Evolutionary conservation across 371 early-diverging fungal genomes (phyloP), one percentile per base, ranked within the genome.

Genomic region (Zopfochytrium polystomum): DNA sequence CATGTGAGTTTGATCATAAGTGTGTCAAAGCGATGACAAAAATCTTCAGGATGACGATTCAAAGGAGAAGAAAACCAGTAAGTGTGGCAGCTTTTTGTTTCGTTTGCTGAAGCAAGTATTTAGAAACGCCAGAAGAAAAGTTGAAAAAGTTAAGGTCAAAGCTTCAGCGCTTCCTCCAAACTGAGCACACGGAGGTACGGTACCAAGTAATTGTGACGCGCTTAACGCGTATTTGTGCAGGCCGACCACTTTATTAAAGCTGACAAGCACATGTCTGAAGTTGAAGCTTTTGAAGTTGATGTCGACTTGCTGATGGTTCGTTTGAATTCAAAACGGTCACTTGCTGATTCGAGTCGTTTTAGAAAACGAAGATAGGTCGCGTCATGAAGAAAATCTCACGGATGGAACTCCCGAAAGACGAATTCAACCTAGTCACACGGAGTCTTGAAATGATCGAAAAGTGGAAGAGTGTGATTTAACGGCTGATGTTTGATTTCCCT

Each of bases 331-430:
- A n/a, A n/a, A n/a, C n/a, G n/a, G n/a, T n/a, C n/a, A n/a, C n/a
- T n/a, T n/a, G n/a, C n/a, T n/a, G n/a, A n/a, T n/a, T n/a, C n/a
- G n/a, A n/a, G n/a, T n/a, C n/a, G n/a, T n/a, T n/a, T n/a, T 53
- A 65, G 65, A 47, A 22, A n/a, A 65, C 65, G 5, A 59, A 59
- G 49, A 65, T 65, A 38, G 65, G 65, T 27, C 58, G 59, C 47
- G 60, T 65, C 0, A 55, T 65, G 45, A 52, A 54, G 32, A 50
- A 59, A 43, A 58, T 65, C 15, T 59, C 65, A 23, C 43, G 46
- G 34, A 52, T 65, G 54, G 22, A 7, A 9, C 15, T 65, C 4
- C n/a, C 30, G 4, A 34, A 54, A 31, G 65, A 65, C 38, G 38
- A 34, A 18, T 54, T 22, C 42, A 59, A 65, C 31, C 32, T 65